Percentiles rank a stretch among this genome's conserved stretches.
phyloP scores from a whole-genome alignment of 352 stramenopile species.

The Detonula confervacea region DNA sequence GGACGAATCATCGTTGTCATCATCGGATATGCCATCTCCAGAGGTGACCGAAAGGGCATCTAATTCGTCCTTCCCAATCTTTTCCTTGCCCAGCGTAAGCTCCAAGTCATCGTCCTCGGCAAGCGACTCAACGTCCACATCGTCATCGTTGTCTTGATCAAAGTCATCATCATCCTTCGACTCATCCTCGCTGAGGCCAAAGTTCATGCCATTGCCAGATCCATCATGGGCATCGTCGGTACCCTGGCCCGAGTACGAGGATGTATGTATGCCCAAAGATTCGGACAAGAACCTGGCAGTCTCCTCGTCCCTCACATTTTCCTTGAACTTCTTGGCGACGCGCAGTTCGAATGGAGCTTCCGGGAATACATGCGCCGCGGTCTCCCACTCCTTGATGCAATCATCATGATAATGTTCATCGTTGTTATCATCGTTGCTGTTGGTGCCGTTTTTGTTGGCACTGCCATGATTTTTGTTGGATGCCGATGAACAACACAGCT shows the following conservation, averaged over 20 bases:
- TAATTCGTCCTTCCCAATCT: slow-evolving; percentile 73
- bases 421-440: neutral
- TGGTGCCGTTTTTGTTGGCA: neutral
- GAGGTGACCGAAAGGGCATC: slow-evolving; percentile 63
- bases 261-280: slow-evolving; percentile 49
- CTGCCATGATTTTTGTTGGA: neutral
- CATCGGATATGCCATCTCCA: slow-evolving; percentile 7
- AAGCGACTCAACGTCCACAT: slow-evolving; percentile 46
- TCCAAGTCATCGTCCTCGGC: slow-evolving; percentile 64
- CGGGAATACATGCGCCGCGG: slow-evolving; percentile 73
- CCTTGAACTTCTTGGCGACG: slow-evolving; percentile 59
- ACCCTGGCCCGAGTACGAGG: neutral
- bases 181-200: slow-evolving; percentile 32
- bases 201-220: slow-evolving; percentile 33
- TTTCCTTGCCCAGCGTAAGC: slow-evolving; percentile 59
- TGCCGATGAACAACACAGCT: too few relatives aligned
- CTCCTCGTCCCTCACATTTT: slow-evolving; percentile 63
- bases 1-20: slow-evolving; percentile 12
- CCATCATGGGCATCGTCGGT: slow-evolving; percentile 7
- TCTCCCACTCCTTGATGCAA: slow-evolving; percentile 47
- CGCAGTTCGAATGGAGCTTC: slow-evolving; percentile 63
- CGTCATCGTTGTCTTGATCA: slow-evolving; percentile 19
- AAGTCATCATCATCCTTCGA: slow-evolving; percentile 44
- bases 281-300: slow-evolving; percentile 45
- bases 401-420: neutral